A percentile compares a stretch with the other conserved stretches of the same genome.
Evolutionary conservation across 345 rosid genomes (phyloP).

Genomic region (Schrenkiella parvula): DNA sequence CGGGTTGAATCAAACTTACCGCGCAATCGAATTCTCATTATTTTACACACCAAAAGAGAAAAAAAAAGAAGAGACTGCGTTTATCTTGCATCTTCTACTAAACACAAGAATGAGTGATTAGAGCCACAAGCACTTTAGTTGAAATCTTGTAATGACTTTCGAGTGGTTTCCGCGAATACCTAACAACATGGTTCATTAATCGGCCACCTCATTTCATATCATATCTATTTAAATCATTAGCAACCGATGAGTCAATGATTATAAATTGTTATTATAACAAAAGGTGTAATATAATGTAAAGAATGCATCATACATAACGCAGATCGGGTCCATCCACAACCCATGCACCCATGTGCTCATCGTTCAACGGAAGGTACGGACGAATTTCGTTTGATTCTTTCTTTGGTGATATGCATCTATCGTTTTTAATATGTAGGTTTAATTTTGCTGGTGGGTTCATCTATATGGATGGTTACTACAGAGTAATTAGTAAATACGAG

Average conservation of each 20-base stretch:
- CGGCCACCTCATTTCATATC: constrained; percentile 13
- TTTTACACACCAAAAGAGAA: background rate
- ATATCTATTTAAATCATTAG: constrained; percentile 5
- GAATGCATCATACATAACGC: background rate
- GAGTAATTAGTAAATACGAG: background rate
- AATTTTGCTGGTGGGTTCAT: background rate
- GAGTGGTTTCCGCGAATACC: background rate
- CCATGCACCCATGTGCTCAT: constrained; percentile 22
- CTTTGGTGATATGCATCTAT: constrained; percentile 5
- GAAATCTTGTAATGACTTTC: background rate
- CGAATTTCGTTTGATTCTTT: constrained; percentile 15
- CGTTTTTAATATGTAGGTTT: background rate
- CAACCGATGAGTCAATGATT: constrained; percentile 12
- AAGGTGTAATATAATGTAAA: background rate
- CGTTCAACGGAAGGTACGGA: constrained; percentile 31
- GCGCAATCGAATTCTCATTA: no score
- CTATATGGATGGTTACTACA: background rate
- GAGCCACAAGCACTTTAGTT: background rate
- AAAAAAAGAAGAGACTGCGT: background rate
- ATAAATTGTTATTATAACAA: background rate
- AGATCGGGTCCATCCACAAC: constrained; percentile 16
- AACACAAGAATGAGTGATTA: background rate
- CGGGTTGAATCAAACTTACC: no score
- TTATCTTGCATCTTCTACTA: background rate
- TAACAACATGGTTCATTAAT: constrained; percentile 25